Evolutionary conservation across 73 alveolate species (phyloP).

Genomic region (Symbiodinium pilosum): DNA sequence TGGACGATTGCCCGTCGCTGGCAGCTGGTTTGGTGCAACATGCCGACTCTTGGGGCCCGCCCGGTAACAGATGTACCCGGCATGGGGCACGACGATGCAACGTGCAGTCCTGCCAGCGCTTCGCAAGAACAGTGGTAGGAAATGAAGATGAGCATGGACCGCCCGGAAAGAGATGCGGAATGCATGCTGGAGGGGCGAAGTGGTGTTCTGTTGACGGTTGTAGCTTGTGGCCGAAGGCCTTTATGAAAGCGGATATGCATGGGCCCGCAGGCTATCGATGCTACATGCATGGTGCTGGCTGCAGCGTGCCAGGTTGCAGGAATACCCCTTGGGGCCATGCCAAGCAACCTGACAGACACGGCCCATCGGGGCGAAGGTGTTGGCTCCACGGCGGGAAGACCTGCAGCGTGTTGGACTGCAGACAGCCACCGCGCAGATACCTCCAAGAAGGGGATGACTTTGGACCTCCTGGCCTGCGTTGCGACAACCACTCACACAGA

Average conservation of each 20-base stretch:
- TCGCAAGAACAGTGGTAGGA: background rate
- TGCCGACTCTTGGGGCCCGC: background rate
- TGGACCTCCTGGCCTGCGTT: background rate
- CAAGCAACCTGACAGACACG: background rate
- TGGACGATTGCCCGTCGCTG: background rate
- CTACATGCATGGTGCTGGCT: background rate
- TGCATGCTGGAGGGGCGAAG: background rate
- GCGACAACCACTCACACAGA: background rate
- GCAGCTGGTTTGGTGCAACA: background rate
- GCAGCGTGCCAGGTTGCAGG: constrained; percentile 5
- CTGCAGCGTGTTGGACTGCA: background rate
- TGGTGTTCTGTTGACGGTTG: background rate
- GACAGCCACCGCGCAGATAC: background rate
- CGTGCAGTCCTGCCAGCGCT: background rate
- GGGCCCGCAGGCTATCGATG: background rate
- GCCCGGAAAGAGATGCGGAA: background rate
- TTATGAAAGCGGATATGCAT: background rate
- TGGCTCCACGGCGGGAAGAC: background rate
- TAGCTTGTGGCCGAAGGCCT: background rate
- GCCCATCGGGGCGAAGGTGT: background rate
- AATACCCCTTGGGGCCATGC: background rate
- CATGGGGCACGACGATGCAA: background rate
- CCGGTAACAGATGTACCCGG: background rate
- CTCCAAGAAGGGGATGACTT: background rate
- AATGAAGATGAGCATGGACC: background rate